These are phyloP conservation scores for Neocucurbitaria cava DNA, from an alignment of 2,329 filamentous ascomycete species.

Conservation along the genomic window DNA sequence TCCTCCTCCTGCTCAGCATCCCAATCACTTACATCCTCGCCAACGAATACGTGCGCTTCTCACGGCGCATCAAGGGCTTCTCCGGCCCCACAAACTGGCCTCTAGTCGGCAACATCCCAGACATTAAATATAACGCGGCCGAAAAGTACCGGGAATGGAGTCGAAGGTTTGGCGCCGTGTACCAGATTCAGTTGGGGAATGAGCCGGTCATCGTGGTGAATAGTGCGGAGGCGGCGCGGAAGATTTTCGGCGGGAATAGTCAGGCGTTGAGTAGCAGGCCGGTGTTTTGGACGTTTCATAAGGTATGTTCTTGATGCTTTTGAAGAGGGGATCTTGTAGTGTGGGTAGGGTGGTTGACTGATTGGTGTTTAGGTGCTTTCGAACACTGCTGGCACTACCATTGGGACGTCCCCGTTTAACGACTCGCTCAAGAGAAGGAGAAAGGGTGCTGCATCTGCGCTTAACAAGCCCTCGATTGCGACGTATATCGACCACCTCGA, in stretches of 20 bases:
- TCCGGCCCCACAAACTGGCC: constrained; percentile 49
- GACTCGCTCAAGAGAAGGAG: constrained; percentile 69
- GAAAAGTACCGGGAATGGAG: constrained; percentile 55
- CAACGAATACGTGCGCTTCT: constrained; percentile 48
- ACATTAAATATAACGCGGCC: constrained; percentile 52
- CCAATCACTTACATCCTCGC: constrained; percentile 44
- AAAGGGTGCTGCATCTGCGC: constrained; percentile 69
- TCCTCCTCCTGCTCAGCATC: constrained; percentile 33
- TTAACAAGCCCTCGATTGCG: constrained; percentile 69
- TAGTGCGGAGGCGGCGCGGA: constrained; percentile 49
- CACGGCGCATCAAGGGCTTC: constrained; percentile 48
- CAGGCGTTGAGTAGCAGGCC: constrained; percentile 52
- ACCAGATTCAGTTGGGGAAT: constrained; percentile 56
- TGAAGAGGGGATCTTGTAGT: not conserved
- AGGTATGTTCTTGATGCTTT: constrained; percentile 30
- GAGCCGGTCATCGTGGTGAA: constrained; percentile 55
- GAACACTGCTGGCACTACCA: constrained; percentile 71
- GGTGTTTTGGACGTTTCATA: constrained; percentile 56
- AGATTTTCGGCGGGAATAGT: constrained; percentile 52
- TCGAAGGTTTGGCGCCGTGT: constrained; percentile 51
- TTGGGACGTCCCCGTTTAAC: constrained; percentile 71
- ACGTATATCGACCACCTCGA: constrained; percentile 70
- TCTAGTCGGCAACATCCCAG: constrained; percentile 52
- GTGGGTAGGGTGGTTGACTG: not conserved
- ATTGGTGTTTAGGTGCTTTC: constrained; percentile 62